phyloP scores from a whole-genome alignment of 108 stramenopile species.

The Nitzschia putrida region DNA sequence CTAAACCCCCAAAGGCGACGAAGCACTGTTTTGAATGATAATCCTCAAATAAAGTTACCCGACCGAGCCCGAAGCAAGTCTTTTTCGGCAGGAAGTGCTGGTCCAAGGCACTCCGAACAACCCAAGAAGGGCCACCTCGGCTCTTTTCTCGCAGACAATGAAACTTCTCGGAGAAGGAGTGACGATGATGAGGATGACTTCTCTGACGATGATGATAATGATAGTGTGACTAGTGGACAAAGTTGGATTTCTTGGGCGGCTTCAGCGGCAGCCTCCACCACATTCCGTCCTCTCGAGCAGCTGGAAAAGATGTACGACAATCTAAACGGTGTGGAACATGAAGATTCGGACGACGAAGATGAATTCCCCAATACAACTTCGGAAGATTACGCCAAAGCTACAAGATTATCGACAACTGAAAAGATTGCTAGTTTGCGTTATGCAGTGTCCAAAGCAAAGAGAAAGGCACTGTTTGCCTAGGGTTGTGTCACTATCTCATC shows the following conservation, averaged over 20 bases:
- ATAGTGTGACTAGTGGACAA: conserved; percentile 8
- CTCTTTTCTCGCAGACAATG: conserved; percentile 1
- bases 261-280: neutral
- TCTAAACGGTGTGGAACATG: conserved; percentile 7
- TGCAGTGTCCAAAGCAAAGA: conserved; percentile 6
- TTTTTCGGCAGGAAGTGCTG: neutral
- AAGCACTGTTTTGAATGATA: too few relatives aligned
- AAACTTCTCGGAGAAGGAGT: neutral
- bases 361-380: conserved; percentile 8
- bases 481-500: neutral
- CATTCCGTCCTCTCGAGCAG: conserved; percentile 13
- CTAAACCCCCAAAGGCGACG: too few relatives aligned
- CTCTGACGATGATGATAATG: neutral
- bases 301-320: conserved; percentile 16
- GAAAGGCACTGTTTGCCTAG: conserved; percentile 9
- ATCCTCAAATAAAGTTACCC: too few relatives aligned
- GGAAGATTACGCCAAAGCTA: neutral
- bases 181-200: conserved; percentile 1
- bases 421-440: conserved; percentile 19
- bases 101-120: neutral
- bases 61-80: neutral
- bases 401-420: conserved; percentile 11
- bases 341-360: neutral
- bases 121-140: conserved; percentile 1
- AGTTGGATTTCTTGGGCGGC: conserved; percentile 22